phyloP scores from a whole-genome alignment of 1,284 basidiomycete genomes.

The Macrocybe sp. region DNA sequence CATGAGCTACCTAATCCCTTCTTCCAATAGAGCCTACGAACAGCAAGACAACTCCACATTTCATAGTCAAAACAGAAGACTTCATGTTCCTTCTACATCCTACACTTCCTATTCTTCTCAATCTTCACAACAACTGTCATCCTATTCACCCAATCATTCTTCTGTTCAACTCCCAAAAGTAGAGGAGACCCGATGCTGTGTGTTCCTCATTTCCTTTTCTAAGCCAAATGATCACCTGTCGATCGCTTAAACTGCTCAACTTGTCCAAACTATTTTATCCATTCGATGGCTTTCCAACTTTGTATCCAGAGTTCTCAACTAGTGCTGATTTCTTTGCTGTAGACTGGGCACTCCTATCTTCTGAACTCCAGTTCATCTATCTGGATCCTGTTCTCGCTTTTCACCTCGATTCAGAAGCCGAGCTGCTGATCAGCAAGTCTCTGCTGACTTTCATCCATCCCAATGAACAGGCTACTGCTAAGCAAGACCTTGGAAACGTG shows the following conservation, averaged over 20 bases:
- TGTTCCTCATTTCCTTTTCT: conserved; percentile 36
- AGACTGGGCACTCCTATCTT: conserved; percentile 71
- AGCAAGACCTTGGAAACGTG: conserved; percentile 73
- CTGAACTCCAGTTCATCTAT: conserved; percentile 81
- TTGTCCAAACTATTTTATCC: not conserved
- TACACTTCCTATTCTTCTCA: too few species aligned
- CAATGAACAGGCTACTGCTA: conserved; percentile 78
- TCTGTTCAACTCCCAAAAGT: conserved; percentile 56
- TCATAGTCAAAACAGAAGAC: too few species aligned
- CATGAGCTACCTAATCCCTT: too few species aligned
- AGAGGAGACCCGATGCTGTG: conserved; percentile 72
- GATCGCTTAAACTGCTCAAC: conserved; percentile 13
- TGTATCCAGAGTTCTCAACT: too few species aligned
- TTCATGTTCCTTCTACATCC: too few species aligned
- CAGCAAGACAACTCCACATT: too few species aligned
- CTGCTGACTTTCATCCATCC: conserved; percentile 89
- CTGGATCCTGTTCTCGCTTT: conserved; percentile 80
- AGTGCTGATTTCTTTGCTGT: conserved; percentile 9
- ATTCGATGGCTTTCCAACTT: conserved; percentile 8
- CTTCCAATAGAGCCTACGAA: too few species aligned
- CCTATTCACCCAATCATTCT: too few species aligned
- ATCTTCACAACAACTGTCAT: too few species aligned
- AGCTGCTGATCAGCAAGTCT: conserved; percentile 66
- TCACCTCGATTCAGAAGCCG: conserved; percentile 74
- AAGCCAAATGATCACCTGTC: conserved; percentile 33